Evolutionary conservation across 352 stramenopile genomes (phyloP), one percentile per base, ranked within the genome.

Genomic region (Phytophthora agathidicida): DNA sequence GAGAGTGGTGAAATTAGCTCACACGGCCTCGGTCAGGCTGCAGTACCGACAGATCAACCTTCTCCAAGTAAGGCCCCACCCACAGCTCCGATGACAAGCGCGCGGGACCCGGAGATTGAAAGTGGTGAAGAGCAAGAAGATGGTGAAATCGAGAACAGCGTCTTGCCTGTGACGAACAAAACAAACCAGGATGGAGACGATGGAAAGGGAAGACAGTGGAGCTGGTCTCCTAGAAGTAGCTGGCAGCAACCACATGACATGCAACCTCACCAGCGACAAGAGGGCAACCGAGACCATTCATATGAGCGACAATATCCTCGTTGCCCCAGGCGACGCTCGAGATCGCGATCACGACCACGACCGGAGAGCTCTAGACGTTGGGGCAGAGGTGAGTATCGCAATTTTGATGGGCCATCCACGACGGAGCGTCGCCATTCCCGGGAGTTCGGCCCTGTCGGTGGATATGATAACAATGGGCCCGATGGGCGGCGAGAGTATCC

Each of bases 121-220:
- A 55, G 53, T 23, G 53, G 38, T 8, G 44, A 68, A 35, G 60
- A 48, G 16, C 31, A 60, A 28, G 59, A 65, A 53, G 60, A 68
- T 50, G 53, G 43, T 5, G 60, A 68, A 58, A 59, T 65, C 36
- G 60, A 56, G 10, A 47, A 13, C 23, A 54, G 31, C n/a, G 22
- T 7, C 9, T 8, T 42, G 7, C 9, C 27, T 46, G 11, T 47
- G 5, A 6, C 17, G 3, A 14, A 30, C 24, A 9, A 11, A 42
- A 35, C 16, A 16, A 9, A 14, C 11, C n/a, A 9, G 1, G 23
- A 37, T 41, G n/a, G 24, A 17, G 16, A 16, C 3, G 32, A 38
- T 14, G 49, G 30, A 39, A 11, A 32, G 13, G 22, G 23, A 32
- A 36, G 24, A 9, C 33, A 16, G 11, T 19, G 41, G 14, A 43